phyloP scores from a whole-genome alignment of 345 rosid species.

The Citropsis articulata region DNA sequence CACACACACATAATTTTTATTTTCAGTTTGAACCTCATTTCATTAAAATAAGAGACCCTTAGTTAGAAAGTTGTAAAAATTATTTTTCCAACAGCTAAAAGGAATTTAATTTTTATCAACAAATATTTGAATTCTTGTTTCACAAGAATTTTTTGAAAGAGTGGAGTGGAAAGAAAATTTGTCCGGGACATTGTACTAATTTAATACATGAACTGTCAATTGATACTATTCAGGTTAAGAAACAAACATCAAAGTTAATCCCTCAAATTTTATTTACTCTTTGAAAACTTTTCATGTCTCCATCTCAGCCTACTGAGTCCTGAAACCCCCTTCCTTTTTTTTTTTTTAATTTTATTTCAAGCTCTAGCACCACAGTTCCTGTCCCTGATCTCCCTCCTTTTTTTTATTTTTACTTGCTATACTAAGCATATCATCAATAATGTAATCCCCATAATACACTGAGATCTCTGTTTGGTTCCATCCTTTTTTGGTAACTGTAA shows the following conservation, averaged over 20 bases:
- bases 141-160: neutral
- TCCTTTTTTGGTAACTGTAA: conserved; percentile 13
- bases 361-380: neutral
- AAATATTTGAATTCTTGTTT: no score
- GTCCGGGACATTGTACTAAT: conserved; percentile 20
- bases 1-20: no score
- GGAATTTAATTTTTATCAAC: no score
- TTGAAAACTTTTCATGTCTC: conserved; percentile 17
- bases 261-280: conserved; percentile 22
- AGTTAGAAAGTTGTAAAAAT: no score
- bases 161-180: neutral
- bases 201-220: conserved; percentile 25
- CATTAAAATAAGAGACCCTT: no score
- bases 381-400: neutral
- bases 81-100: no score
- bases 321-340: neutral
- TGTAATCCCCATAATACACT: neutral
- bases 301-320: conserved; percentile 17
- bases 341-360: conserved; percentile 10
- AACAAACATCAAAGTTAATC: conserved; percentile 30
- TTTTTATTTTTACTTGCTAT: neutral
- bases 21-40: no score
- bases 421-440: neutral
- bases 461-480: conserved; percentile 7
- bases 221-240: conserved; percentile 18